Percentiles rank a stretch among this genome's conserved stretches.
Conservation (phyloP, 2,329 filamentous ascomycete genomes). For the Emmonsiellopsis sp. region DNA sequence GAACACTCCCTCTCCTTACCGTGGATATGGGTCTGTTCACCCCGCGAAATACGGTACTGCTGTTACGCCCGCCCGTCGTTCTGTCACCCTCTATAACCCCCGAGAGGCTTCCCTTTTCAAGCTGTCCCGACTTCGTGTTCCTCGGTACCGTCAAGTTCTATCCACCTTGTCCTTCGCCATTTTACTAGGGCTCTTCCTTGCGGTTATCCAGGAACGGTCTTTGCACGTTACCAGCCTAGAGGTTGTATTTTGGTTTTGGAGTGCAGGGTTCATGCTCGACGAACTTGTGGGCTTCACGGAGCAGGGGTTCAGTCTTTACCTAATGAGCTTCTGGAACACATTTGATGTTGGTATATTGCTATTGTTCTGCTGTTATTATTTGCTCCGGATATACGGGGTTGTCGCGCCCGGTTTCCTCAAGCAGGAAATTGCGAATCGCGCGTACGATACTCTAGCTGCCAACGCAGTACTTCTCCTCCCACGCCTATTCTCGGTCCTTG, state of each 20-base stretch:
- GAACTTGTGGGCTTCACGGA: conserved; percentile 95
- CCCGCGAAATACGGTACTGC: neutral
- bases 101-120: conserved; percentile 86
- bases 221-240: conserved; percentile 75
- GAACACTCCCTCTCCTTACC: conserved; percentile 16
- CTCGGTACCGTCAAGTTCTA: conserved; percentile 81
- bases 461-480: conserved; percentile 86
- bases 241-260: conserved; percentile 95
- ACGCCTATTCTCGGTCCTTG: conserved; percentile 82
- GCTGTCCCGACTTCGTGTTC: conserved; percentile 79
- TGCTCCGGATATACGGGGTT: conserved; percentile 78
- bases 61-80: conserved; percentile 44
- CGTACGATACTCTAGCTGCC: conserved; percentile 87
- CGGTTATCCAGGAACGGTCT: conserved; percentile 68
- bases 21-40: conserved; percentile 19
- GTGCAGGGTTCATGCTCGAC: conserved; percentile 91
- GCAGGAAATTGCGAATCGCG: conserved; percentile 67
- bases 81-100: conserved; percentile 82
- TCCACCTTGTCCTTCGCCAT: conserved; percentile 82
- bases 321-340: conserved; percentile 96
- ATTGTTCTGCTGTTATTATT: conserved; percentile 80
- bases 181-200: conserved; percentile 74
- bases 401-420: conserved; percentile 64
- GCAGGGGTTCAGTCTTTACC: conserved; percentile 90
- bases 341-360: conserved; percentile 87